Percentiles rank a stretch among this genome's conserved stretches.
Evolutionary conservation across 2,329 filamentous ascomycete genomes (phyloP).

Genomic region (Didymosphaeria variabile): DNA sequence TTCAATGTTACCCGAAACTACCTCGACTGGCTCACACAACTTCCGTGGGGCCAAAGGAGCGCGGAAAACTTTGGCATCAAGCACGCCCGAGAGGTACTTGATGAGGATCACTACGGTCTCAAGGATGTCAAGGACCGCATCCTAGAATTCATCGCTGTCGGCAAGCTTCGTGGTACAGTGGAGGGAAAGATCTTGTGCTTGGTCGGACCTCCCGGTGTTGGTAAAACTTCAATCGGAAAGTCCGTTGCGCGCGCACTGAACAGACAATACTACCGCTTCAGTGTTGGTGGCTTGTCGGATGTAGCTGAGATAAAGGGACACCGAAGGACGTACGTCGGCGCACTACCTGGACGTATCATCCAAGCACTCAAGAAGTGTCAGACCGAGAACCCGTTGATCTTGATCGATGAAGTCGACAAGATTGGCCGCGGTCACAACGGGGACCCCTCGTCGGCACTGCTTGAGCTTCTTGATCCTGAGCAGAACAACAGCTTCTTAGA

Average conservation of each 20-base stretch:
- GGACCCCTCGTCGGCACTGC: conserved; percentile 90
- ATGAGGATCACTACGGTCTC: conserved; percentile 95
- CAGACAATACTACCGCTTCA: conserved; percentile 97
- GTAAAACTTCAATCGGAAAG: conserved; percentile 98
- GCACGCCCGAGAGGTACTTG: conserved; percentile 87
- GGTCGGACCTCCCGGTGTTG: conserved; percentile 95
- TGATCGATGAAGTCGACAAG: conserved; percentile 99
- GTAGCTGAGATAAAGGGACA: conserved; percentile 99
- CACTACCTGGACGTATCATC: conserved; percentile 93
- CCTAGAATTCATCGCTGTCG: conserved; percentile 96
- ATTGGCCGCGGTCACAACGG: conserved; percentile 96
- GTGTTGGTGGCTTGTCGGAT: conserved; percentile 94
- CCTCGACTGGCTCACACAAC: conserved; percentile 97
- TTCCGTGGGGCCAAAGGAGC: conserved; percentile 95
- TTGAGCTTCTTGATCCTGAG: conserved; percentile 94
- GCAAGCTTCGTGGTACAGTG: conserved; percentile 94
- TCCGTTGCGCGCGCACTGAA: conserved; percentile 95
- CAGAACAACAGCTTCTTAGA: conserved; percentile 98
- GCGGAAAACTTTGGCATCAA: conserved; percentile 96
- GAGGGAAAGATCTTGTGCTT: conserved; percentile 99
- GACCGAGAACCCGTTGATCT: conserved; percentile 94
- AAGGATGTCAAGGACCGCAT: conserved; percentile 99
- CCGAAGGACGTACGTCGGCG: conserved; percentile 93
- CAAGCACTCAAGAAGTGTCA: conserved; percentile 99
- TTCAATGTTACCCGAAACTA: conserved; percentile 99